Percentiles rank a stretch among this genome's conserved stretches.
Evolutionary conservation across 148 eudicot species (phyloP).

Genomic region (Agrostemma githago): DNA sequence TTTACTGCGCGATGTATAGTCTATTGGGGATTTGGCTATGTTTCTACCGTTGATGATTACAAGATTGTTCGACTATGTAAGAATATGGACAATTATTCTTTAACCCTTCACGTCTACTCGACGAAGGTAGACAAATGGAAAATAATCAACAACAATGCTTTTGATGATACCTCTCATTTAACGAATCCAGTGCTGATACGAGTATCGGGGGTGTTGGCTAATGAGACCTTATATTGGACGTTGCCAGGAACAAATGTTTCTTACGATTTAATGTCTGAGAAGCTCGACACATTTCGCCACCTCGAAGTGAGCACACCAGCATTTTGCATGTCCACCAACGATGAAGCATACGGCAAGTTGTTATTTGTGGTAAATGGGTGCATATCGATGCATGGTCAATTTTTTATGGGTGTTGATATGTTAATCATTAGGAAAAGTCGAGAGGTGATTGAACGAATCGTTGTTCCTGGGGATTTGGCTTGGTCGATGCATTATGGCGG

Average conservation of each 20-base stretch:
- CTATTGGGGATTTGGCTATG: background rate
- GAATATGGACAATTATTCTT: background rate
- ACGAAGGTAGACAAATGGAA: background rate
- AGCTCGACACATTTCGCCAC: background rate
- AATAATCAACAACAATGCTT: background rate
- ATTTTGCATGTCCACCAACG: too few relatives aligned
- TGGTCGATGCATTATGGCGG: background rate
- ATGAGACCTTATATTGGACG: background rate
- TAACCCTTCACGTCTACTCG: background rate
- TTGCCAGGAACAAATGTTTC: background rate
- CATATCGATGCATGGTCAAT: too few relatives aligned
- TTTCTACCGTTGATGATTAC: background rate
- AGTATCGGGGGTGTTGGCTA: background rate
- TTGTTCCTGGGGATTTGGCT: background rate
- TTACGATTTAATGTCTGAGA: background rate
- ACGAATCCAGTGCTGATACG: background rate
- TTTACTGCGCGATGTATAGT: background rate
- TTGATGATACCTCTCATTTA: background rate
- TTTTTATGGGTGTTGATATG: too few relatives aligned
- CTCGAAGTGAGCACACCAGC: background rate
- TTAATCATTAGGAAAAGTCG: too few relatives aligned
- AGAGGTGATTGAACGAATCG: too few relatives aligned
- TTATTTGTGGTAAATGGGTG: too few relatives aligned
- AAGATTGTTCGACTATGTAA: background rate
- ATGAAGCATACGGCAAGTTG: too few relatives aligned